Base-by-base conservation (phyloP, 768 basidiomycete species). In the Tricholoma bakamatsutake region DNA sequence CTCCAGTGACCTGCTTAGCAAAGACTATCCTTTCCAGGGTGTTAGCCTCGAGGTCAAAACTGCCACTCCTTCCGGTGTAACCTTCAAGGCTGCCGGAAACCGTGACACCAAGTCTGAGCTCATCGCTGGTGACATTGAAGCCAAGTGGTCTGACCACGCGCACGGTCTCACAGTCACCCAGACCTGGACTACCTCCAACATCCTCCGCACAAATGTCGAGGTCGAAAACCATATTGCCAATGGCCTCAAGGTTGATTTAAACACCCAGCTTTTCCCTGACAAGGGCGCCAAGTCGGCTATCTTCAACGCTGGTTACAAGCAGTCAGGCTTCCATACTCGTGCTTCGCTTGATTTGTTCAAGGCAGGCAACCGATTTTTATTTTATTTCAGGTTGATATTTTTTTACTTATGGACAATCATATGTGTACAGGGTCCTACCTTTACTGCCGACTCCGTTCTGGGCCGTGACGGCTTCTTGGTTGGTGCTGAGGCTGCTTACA, bases 391-490 rank as follows among this genome's bases (percentile, higher is more conserved):
- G 40, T 6, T 27, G 40, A 55, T 27, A 12, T 24, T 39, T 39
- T 39, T 39, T 47, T 60, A 30, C 17, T 35, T 54, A 8, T 42
- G 37, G 30, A 30, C 33, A 13, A 24, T 51, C 10, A n/a, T 37
- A 10, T 5, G 7, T 42, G 27, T 56, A 2, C 56, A 97, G 94
- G 97, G 97, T 51, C 96, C 96, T 47, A 96, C 93, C 52, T 90
- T 98, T 81, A 98, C 94, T 62, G 88, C 94, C 50, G 97, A 99
- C 75, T 82, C 92, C 58, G 97, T 96, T 64, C 67, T 96, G 61
- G 95, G 95, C 62, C 95, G 94, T 66, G 93, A 98, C 66, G 97
- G 97, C 57, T 93, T 98, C 88, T 89, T 98, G 58, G 75, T 96
- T 57, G 97, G 97, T 78, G 92, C 83, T 60, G 97, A 99, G 80